Conservation (phyloP, 768 basidiomycete species). For the Lactifluus rugatus region DNA sequence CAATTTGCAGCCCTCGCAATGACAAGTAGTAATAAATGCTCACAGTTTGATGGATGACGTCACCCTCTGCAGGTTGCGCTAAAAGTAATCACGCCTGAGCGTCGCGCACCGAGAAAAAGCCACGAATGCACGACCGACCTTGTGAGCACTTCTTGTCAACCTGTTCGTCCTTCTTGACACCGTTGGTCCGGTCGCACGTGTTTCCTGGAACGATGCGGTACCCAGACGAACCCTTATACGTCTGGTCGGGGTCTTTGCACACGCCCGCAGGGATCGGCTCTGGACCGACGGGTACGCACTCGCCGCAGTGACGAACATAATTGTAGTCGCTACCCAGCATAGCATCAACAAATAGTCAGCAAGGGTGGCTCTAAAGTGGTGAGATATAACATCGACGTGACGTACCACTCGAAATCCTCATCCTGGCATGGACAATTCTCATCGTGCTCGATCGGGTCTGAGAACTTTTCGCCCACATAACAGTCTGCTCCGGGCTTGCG, state of each 20-base stretch:
- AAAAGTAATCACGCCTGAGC: slow-evolving; percentile 1
- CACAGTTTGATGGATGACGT: slow-evolving; percentile 67
- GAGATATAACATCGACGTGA: not conserved
- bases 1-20: not conserved
- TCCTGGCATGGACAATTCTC: slow-evolving; percentile 78
- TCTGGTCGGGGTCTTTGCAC: slow-evolving; percentile 48
- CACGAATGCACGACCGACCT: slow-evolving; percentile 33
- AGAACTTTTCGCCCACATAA: slow-evolving; percentile 84
- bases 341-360: not conserved
- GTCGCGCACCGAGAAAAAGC: not conserved
- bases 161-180: slow-evolving; percentile 56
- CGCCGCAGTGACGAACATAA: slow-evolving; percentile 58
- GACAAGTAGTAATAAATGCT: slow-evolving; percentile 22
- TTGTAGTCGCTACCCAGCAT: slow-evolving; percentile 68
- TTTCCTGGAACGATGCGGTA: slow-evolving; percentile 91
- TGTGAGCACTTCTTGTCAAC: slow-evolving; percentile 69
- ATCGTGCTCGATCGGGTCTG: slow-evolving; percentile 75
- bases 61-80: slow-evolving; percentile 78
- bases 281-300: slow-evolving; percentile 79
- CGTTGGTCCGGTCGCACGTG: slow-evolving; percentile 55
- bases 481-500: slow-evolving; percentile 78
- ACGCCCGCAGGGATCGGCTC: slow-evolving; percentile 76
- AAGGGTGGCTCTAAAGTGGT: not conserved
- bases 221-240: slow-evolving; percentile 82
- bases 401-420: slow-evolving; percentile 89